Percentiles rank a stretch among this genome's conserved stretches.
These are phyloP conservation scores for Sinapis alba DNA, from an alignment of 441 rosid genomes.

Conservation along the genomic window DNA sequence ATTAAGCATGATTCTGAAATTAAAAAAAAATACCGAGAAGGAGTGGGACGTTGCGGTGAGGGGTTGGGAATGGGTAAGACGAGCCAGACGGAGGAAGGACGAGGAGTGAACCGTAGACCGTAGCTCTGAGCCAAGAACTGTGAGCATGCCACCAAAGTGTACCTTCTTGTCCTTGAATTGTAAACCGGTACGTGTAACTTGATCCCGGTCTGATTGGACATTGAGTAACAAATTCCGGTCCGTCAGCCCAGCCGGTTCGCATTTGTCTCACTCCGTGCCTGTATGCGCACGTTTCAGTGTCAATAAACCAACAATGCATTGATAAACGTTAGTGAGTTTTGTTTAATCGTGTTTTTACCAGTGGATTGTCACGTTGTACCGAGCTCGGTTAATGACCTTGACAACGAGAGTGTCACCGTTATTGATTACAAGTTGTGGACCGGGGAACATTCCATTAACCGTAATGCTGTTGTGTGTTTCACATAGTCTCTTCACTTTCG, in stretches of 20 bases:
- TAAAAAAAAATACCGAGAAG: conserved; percentile 65
- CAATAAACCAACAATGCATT: not conserved
- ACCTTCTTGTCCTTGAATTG: conserved; percentile 77
- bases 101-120: conserved; percentile 80
- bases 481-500: conserved; percentile 88
- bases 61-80: conserved; percentile 68
- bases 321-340: not conserved
- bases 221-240: conserved; percentile 78
- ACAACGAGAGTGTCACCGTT: conserved; percentile 72
- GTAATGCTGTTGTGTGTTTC: conserved; percentile 69
- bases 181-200: conserved; percentile 75
- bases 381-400: conserved; percentile 62
- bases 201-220: conserved; percentile 81
- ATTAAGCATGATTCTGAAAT: not conserved
- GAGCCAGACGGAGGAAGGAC: conserved; percentile 63
- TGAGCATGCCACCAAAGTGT: conserved; percentile 98
- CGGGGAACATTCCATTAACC: conserved; percentile 85
- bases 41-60: conserved; percentile 64
- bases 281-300: not conserved
- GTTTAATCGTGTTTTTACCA: conserved; percentile 49
- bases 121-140: conserved; percentile 83
- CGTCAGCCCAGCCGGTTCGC: conserved; percentile 87
- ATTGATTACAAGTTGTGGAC: conserved; percentile 74
- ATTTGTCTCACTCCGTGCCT: conserved; percentile 86
- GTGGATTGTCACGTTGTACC: conserved; percentile 76